These are phyloP conservation scores for Cantharellus anzutake DNA, from an alignment of 768 basidiomycete genomes.

Conservation along the genomic window DNA sequence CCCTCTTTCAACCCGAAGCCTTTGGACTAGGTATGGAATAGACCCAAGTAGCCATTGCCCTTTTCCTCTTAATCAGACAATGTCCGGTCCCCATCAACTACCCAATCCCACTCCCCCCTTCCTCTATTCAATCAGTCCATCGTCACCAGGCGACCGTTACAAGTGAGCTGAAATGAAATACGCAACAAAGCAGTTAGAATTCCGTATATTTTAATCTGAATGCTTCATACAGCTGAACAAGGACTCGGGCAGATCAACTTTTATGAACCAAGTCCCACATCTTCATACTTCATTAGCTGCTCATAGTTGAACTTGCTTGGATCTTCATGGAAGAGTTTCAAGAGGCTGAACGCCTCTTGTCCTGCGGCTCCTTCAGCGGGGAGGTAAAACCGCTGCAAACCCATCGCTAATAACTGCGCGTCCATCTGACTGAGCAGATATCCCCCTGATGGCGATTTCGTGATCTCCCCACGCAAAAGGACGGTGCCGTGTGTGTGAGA, in stretches of 20 bases:
- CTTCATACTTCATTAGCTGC: conserved; percentile 35
- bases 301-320: conserved; percentile 73
- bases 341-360: conserved; percentile 29
- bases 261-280: not conserved
- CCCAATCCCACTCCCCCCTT: not conserved
- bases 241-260: not conserved
- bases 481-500: conserved; percentile 61
- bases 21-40: conserved; percentile 2
- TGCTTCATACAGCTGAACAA: not conserved
- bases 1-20: conserved; percentile 30
- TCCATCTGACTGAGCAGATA: conserved; percentile 61
- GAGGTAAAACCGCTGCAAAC: conserved; percentile 73
- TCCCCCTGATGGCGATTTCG: conserved; percentile 36
- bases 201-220: not conserved
- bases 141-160: not conserved
- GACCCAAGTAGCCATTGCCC: not conserved
- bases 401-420: conserved; percentile 64
- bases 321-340: conserved; percentile 46
- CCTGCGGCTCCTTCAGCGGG: conserved; percentile 27
- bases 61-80: not conserved
- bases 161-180: not conserved
- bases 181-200: not conserved
- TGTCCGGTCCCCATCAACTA: not conserved
- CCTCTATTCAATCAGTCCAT: not conserved
- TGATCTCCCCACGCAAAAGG: conserved; percentile 81